Evolutionary conservation across 768 basidiomycete genomes (phyloP).

Genomic region (Daedaleopsis sinensis): DNA sequence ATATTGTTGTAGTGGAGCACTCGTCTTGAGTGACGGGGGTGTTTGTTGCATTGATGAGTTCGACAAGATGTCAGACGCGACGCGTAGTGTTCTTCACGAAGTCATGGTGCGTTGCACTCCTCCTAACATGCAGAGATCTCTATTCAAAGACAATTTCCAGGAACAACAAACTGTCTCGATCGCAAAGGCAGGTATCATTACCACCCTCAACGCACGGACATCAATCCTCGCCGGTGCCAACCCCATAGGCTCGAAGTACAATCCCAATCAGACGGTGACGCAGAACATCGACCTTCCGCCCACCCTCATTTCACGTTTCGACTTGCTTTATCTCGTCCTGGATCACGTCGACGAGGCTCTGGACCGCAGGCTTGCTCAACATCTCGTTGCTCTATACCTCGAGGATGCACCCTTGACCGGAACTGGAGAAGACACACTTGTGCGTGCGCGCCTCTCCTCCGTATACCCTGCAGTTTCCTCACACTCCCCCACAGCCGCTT

Average conservation of each 20-base stretch:
- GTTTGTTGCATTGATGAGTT: constrained; percentile 99
- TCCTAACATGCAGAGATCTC: neutral
- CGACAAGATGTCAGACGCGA: constrained; percentile 98
- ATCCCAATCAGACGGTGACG: constrained; percentile 88
- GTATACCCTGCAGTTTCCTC: neutral
- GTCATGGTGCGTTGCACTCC: constrained; percentile 72
- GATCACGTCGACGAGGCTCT: constrained; percentile 90
- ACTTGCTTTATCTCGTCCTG: constrained; percentile 92
- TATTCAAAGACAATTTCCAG: constrained; percentile 42
- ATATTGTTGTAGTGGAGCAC: constrained; percentile 66
- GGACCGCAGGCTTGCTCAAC: constrained; percentile 88
- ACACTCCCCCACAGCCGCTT: constrained; percentile 59
- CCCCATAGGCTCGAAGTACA: constrained; percentile 94
- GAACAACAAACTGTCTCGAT: constrained; percentile 99
- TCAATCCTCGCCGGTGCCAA: constrained; percentile 98
- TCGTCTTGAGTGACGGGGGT: constrained; percentile 94
- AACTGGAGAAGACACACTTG: constrained; percentile 72
- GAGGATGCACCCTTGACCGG: constrained; percentile 80
- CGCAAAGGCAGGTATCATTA: constrained; percentile 98
- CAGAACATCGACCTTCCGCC: constrained; percentile 97
- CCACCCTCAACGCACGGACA: constrained; percentile 96
- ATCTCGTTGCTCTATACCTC: constrained; percentile 90
- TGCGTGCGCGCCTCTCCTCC: constrained; percentile 39
- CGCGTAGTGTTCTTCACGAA: constrained; percentile 97
- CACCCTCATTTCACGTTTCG: constrained; percentile 97